Base-by-base conservation (phyloP, 345 rosid genomes). In the Citrus trifoliata region DNA sequence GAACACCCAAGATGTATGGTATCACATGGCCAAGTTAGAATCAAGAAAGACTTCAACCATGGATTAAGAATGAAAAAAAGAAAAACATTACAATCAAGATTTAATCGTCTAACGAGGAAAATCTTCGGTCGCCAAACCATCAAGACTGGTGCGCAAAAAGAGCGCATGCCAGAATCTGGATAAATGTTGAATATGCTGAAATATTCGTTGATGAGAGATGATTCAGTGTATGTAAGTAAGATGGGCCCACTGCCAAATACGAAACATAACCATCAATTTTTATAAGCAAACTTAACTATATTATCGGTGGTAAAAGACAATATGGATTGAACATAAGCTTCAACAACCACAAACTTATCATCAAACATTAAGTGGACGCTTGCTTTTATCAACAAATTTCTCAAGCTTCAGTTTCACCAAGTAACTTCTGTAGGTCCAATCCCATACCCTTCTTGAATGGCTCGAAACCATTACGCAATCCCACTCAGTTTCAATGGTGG, bases 261-360 rank as follows among this genome's bases (percentile, higher is more conserved):
- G 64, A 35, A 40, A 61, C 71, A 32, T 35, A 66, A 59, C 69
- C 14, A 25, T 35, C 67, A 33, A 42, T 61, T 38, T 42, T 7
- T 35, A 21, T 6, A 2, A 12, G 3, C 13, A 40, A 9, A 9
- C 58, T 38, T 1, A 63, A 53, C 6, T 46, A 24, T 75, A 2
- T 33, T 75, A 2, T 76, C 25, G 75, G 76, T 66, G 70, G 83
- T 51, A 24, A 79, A 67, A 37, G 86, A 76, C 59, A 74, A 68
- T 80, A 53, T 33, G 75, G 84, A 82, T 83, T 70, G 62, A 68
- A 10, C 40, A 14, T 30, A 19, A 76, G 80, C 81, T 51, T 9
- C 88, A 80, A 33, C 84, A 32, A 77, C 87, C 87, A 76, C 85
- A 70, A 59, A 82, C 65, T 55, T 56, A 67, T 59, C 40, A 28